These are phyloP conservation scores for Epichloe hybrida DNA, from an alignment of 2,329 filamentous ascomycete species.

Conservation along the genomic window DNA sequence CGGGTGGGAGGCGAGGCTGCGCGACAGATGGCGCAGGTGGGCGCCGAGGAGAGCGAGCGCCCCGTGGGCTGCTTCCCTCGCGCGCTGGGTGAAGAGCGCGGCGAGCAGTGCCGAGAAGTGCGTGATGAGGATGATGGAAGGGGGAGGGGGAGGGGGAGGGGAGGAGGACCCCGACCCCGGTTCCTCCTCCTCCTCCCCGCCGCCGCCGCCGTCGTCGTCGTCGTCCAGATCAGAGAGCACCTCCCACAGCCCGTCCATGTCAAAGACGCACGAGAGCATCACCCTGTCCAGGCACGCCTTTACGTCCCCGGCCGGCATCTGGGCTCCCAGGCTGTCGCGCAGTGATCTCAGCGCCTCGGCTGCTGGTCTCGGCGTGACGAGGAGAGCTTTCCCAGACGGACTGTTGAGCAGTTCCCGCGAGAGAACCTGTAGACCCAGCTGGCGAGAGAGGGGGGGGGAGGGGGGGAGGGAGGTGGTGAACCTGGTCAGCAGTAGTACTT, in stretches of 20 bases:
- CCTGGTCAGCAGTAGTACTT: too few relatives aligned
- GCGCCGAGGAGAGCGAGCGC: constrained; percentile 33
- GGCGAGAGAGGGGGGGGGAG: too few relatives aligned
- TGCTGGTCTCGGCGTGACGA: too few relatives aligned
- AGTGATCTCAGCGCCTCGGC: too few relatives aligned
- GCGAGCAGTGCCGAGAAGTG: constrained; percentile 39
- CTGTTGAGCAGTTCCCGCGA: constrained; percentile 24
- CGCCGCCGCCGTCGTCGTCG: background rate
- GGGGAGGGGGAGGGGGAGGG: accelerated
- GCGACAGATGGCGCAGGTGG: constrained; percentile 32
- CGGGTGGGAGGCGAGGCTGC: constrained; percentile 25
- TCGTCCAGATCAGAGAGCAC: constrained; percentile 37
- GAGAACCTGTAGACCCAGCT: constrained; percentile 37
- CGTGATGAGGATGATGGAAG: constrained; percentile 36
- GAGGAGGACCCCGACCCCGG: too few relatives aligned
- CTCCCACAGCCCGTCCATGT: constrained; percentile 44
- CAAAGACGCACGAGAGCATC: constrained; percentile 43
- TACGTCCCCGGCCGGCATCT: constrained; percentile 18
- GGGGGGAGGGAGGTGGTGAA: too few relatives aligned
- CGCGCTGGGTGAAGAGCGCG: constrained; percentile 35
- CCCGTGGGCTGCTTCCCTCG: constrained; percentile 33
- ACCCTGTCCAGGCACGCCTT: constrained; percentile 33
- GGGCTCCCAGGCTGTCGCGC: constrained; percentile 25
- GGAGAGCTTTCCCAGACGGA: constrained; percentile 11
- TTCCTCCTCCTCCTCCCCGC: too few relatives aligned